phyloP scores from a whole-genome alignment of 169 alveolate genomes.

The Plasmodium knowlesi region DNA sequence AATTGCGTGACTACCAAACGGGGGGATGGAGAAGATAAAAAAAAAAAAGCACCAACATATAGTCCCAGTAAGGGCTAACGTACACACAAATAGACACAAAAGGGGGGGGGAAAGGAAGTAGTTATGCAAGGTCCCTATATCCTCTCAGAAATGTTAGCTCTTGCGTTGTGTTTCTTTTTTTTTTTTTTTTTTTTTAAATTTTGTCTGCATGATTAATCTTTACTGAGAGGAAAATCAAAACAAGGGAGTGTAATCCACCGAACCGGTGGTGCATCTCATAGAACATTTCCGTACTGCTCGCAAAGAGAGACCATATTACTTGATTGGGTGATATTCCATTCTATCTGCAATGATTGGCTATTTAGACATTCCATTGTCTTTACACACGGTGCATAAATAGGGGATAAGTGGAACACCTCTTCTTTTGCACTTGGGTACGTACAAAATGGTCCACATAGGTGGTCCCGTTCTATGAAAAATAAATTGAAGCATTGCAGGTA shows the following conservation, averaged over 20 bases:
- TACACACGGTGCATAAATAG: neutral
- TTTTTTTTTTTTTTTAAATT: too few relatives aligned
- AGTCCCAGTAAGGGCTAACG: neutral
- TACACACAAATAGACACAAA: neutral
- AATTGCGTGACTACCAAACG: neutral
- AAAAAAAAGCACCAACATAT: neutral
- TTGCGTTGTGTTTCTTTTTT: neutral
- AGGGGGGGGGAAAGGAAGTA: neutral
- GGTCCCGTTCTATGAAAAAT: neutral
- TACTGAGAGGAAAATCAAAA: neutral
- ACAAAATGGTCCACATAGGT: neutral
- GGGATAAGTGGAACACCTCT: neutral
- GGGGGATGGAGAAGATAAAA: too few relatives aligned
- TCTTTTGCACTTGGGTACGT: neutral
- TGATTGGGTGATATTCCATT: neutral
- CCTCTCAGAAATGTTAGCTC: neutral
- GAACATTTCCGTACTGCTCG: neutral
- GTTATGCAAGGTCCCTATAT: neutral
- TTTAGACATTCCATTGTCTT: neutral
- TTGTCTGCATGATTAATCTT: neutral
- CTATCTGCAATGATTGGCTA: neutral
- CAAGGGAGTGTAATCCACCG: too few relatives aligned
- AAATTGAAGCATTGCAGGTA: neutral
- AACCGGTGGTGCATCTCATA: neutral
- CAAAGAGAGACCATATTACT: neutral